Base-by-base conservation (phyloP, 805 yeast species). In the Yarrowia sp. region DNA sequence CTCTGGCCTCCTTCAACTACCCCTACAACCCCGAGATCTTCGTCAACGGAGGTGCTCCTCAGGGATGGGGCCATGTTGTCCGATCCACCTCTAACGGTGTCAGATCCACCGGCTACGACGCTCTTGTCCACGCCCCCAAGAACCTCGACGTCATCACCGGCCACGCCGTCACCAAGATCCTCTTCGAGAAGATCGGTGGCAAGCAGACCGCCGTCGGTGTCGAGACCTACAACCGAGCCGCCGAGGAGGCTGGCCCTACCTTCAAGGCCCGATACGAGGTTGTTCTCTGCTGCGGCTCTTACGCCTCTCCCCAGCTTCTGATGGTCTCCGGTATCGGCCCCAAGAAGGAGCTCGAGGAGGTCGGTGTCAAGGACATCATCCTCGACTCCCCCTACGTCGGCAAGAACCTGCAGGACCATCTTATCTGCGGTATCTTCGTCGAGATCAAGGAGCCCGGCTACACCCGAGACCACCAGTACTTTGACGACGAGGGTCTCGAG, bases 251-350 rank as follows among this genome's bases (percentile, higher is more conserved):
- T 38, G 61, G 61, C 29, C 68, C 62, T 41, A 63, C 63, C 62
- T 66, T 62, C 64, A 68, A 66, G 41, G 71, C 74, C 22, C 64
- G 63, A 32, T 65, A 68, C 19, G 74, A 71, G 60, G 69, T 69
- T 22, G 66, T 71, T 47, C 55, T 71, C 19, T 67, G 70, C 21
- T 68, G 70, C 51, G 74, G 74, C 47, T 73, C 71, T 6, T 68
- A 71, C 58, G 74, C 72, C 38, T 68, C 71, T 59, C 74, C 74
- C 33, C 68, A 70, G 44, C 68, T 72, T 41, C 66, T 72, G 66
- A 65, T 72, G 70, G 73, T 70, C 44, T 69, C 73, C 31, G 74
- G 74, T 31, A 47, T 72, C 24, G 74, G 74, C 22, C 74, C 74
- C 16, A 65, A 62, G 63, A 62, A 65, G 61, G 71, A 72, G 63